These are phyloP conservation scores for Trichoderma aggressivum DNA, from an alignment of 2,329 filamentous ascomycete species.

Conservation along the genomic window DNA sequence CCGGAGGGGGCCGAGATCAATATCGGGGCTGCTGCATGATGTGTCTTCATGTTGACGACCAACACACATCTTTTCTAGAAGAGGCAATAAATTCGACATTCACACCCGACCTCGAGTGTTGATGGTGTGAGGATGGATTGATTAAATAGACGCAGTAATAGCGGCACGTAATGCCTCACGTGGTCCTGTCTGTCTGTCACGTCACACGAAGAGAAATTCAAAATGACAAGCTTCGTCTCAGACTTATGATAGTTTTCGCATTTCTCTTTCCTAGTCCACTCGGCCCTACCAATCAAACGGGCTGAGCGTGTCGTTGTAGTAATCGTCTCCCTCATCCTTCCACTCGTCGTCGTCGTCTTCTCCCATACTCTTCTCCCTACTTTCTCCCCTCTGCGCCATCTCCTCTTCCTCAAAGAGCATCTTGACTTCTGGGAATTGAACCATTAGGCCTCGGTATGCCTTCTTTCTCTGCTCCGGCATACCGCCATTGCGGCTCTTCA, in stretches of 20 bases:
- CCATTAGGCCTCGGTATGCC: background rate
- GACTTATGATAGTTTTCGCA: background rate
- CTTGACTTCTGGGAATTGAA: background rate
- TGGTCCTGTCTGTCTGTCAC: background rate
- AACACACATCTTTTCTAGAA: background rate
- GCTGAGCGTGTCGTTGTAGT: background rate
- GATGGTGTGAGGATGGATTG: background rate
- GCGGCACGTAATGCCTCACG: background rate
- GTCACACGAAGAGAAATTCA: background rate
- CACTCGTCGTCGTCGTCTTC: background rate
- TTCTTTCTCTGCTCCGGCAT: slow-evolving; percentile 1
- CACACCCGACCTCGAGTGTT: background rate
- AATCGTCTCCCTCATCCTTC: background rate
- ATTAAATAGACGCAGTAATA: background rate
- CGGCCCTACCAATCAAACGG: background rate
- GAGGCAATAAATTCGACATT: background rate
- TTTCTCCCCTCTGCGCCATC: background rate
- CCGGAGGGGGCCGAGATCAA: background rate
- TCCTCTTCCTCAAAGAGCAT: background rate
- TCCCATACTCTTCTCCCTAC: background rate
- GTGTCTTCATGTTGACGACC: background rate
- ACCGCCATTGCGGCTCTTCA: background rate
- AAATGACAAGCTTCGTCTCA: background rate
- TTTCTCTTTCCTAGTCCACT: background rate
- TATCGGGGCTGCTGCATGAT: background rate